Base-by-base conservation (phyloP, 1,139 yeast genomes). In the Magnusiomyces magnusii region DNA sequence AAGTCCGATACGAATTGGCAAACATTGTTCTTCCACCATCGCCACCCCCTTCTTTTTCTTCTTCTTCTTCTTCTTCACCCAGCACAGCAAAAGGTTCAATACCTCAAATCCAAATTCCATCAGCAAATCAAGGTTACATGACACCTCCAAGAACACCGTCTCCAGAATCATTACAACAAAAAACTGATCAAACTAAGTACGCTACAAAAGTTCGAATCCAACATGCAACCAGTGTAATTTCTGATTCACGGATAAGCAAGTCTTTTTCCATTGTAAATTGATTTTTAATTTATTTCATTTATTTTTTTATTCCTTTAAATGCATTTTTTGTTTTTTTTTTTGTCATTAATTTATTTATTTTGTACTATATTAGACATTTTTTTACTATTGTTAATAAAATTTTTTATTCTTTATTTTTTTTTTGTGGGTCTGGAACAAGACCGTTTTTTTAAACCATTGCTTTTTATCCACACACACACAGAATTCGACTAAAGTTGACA, bases 141-240 rank as follows among this genome's bases (percentile, higher is more conserved):
- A 68, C 72, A 19, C 71, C 71, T n/a, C 72, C 72, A n/a, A 66
- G 71, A 58, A 66, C 72, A 7, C 72, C 59, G 10, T 57, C 59
- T n/a, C 59, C 59, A 15, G 51, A 44, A 27, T 27, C n/a, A 21
- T 24, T 42, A 42, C 36, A 42, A 28, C 31, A 39, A 23, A 17
- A 42, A 23, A 25, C 17, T 19, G 23, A 44, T 19, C 24, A 53
- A 47, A 28, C 39, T 42, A 34, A 50, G 2, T 28, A 50, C 17
- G 49, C 49, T 21, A 44, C 49, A 25, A 44, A 44, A 23, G 49
- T 44, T 7, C 24, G 49, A 44, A 21, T 44, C 49, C 49, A 44
- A 44, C 49, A 44, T 44, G 49, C 49, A 2, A 44, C 49, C 10
- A 44, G 49, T 44, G 49, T 44, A 21, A 7, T 19, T 44, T 25